These are phyloP conservation scores for Beta corolliflora DNA, from an alignment of 179 eudicot genomes.

Conservation along the genomic window DNA sequence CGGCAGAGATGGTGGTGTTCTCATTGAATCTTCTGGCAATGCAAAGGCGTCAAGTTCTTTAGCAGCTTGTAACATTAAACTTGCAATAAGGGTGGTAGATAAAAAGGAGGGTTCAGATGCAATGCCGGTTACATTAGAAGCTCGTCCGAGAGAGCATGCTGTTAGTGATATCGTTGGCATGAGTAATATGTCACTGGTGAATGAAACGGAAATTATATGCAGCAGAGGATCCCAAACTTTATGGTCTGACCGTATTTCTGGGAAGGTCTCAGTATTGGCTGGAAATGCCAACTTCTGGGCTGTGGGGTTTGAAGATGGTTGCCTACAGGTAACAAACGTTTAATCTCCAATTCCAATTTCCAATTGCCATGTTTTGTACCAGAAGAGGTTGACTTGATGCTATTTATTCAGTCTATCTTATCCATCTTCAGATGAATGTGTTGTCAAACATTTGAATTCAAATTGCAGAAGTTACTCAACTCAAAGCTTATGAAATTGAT, in stretches of 20 bases:
- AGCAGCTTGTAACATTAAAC: conserved; percentile 39
- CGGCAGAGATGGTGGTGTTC: conserved; percentile 47
- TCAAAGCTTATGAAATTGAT: not conserved
- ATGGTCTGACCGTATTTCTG: conserved; percentile 91
- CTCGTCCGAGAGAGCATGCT: conserved; percentile 80
- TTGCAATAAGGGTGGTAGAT: conserved; percentile 69
- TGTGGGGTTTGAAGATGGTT: conserved; percentile 94
- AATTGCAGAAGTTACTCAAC: not conserved
- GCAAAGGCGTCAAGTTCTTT: conserved; percentile 45
- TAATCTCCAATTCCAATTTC: not conserved
- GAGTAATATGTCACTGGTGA: conserved; percentile 63
- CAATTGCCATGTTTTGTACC: not conserved
- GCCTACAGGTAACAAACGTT: conserved; percentile 63
- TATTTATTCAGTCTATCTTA: not conserved
- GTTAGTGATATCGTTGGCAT: conserved; percentile 73
- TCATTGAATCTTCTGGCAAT: conserved; percentile 57
- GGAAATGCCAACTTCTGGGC: conserved; percentile 98
- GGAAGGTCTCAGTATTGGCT: conserved; percentile 91
- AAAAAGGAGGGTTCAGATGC: conserved; percentile 81
- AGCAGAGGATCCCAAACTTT: conserved; percentile 68
- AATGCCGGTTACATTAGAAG: conserved; percentile 72
- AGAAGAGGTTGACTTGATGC: not conserved
- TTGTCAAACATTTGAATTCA: not conserved
- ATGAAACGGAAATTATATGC: conserved; percentile 90
- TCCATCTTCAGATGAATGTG: not conserved